These are phyloP conservation scores for Erigeron canadensis DNA, from an alignment of 129 eudicot genomes.

Conservation along the genomic window DNA sequence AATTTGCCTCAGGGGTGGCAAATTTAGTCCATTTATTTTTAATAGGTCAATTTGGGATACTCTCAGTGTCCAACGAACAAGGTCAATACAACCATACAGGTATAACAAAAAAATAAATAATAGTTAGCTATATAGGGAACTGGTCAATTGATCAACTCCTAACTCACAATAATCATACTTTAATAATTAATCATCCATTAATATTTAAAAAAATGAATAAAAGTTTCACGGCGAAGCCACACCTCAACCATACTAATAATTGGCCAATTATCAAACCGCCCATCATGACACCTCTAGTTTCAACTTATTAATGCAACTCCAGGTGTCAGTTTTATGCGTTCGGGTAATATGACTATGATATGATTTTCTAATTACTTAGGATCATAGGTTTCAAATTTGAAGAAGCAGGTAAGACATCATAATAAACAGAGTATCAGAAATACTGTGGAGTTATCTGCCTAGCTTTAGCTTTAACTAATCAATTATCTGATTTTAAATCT, in stretches of 20 bases:
- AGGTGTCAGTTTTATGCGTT: background rate
- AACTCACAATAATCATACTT: background rate
- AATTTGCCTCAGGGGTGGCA: background rate
- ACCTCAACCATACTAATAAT: slow-evolving; percentile 4
- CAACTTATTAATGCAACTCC: background rate
- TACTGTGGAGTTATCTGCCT: background rate
- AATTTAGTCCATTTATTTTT: background rate
- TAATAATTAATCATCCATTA: background rate
- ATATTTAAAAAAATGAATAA: background rate
- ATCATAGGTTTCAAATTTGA: no score
- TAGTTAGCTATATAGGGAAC: background rate
- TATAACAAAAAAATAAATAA: background rate
- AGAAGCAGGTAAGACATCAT: no score
- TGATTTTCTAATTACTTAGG: background rate
- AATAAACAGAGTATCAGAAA: background rate
- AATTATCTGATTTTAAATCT: background rate
- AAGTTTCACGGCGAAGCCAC: background rate
- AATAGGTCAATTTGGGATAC: background rate
- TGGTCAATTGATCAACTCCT: slow-evolving; percentile 16
- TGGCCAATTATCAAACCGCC: background rate
- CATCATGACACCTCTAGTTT: slow-evolving; percentile 6
- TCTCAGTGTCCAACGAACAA: no score
- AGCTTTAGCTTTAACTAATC: background rate
- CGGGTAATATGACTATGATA: background rate
- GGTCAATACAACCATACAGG: no score